Evolutionary conservation across 2,329 filamentous ascomycete genomes (phyloP).

Genomic region (Colletotrichum liaoningense): DNA sequence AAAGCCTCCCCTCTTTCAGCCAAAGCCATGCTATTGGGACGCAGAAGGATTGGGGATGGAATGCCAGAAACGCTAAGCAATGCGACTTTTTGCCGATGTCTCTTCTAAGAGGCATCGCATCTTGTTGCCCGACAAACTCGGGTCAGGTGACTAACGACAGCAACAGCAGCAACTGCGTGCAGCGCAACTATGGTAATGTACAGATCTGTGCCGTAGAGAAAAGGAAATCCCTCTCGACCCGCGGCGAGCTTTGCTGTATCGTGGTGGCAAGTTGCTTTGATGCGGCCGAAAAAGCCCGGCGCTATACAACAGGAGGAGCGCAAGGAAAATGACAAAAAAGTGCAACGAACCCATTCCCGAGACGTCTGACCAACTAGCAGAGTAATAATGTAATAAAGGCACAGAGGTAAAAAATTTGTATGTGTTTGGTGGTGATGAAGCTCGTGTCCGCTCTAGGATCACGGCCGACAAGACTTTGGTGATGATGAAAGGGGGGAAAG

Average conservation of each 20-base stretch:
- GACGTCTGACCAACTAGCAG: constrained; percentile 36
- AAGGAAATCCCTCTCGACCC: constrained; percentile 51
- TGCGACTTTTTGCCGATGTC: constrained; percentile 38
- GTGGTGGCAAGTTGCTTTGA: constrained; percentile 44
- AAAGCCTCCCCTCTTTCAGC: neutral
- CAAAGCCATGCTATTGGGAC: constrained; percentile 33
- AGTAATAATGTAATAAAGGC: constrained; percentile 35
- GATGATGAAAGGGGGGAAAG: constrained; percentile 38
- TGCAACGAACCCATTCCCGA: constrained; percentile 47
- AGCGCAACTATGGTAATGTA: constrained; percentile 64
- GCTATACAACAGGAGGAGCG: constrained; percentile 35
- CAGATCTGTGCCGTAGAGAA: constrained; percentile 56
- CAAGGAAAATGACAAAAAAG: constrained; percentile 38
- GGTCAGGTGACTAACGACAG: constrained; percentile 37
- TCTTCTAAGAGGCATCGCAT: constrained; percentile 34
- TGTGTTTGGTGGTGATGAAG: constrained; percentile 32
- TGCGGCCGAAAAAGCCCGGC: constrained; percentile 47
- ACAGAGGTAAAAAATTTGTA: constrained; percentile 30
- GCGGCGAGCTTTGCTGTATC: constrained; percentile 49
- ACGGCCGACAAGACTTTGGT: constrained; percentile 32
- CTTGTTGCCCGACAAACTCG: constrained; percentile 30
- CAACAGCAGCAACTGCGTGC: constrained; percentile 56
- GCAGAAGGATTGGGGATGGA: constrained; percentile 32
- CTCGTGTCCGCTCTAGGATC: constrained; percentile 34
- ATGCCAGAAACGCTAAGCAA: constrained; percentile 37